These are phyloP conservation scores for Blastocladiella emersonii DNA, from an alignment of 371 early-diverging fungal species.

Conservation along the genomic window DNA sequence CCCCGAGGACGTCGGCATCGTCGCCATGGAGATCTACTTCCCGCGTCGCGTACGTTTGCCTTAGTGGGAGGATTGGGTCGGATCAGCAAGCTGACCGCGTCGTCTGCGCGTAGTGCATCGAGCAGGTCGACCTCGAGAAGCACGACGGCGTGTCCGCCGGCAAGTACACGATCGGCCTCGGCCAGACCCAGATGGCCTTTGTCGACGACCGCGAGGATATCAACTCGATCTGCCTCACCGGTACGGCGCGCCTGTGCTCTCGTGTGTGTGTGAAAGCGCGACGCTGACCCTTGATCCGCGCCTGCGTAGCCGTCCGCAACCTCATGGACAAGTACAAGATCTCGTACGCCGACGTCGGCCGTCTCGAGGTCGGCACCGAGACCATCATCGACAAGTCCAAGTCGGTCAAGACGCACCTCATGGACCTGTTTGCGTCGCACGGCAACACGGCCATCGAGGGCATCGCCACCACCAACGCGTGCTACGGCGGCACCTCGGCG, in stretches of 20 bases:
- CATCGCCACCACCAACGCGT: conserved; percentile 94
- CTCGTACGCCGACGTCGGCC: conserved; percentile 69
- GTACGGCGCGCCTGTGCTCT: conserved; percentile 24
- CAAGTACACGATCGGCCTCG: conserved; percentile 95
- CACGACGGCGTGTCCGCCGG: conserved; percentile 87
- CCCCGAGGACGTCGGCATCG: conserved; percentile 78
- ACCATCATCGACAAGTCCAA: conserved; percentile 97
- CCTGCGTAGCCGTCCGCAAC: conserved; percentile 60
- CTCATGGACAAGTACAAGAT: conserved; percentile 86
- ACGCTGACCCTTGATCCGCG: background rate
- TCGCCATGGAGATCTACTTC: conserved; percentile 87
- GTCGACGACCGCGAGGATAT: conserved; percentile 94
- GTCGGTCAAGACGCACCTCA: conserved; percentile 88
- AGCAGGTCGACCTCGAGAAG: conserved; percentile 31
- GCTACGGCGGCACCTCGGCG: conserved; percentile 95
- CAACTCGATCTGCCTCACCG: conserved; percentile 79
- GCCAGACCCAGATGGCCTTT: conserved; percentile 88
- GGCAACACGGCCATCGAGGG: conserved; percentile 91
- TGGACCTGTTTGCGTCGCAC: conserved; percentile 80
- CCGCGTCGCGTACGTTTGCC: conserved; percentile 53
- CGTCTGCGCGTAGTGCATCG: conserved; percentile 3
- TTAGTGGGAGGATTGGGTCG: conserved; percentile 1
- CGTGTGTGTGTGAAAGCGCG: conserved; percentile 7
- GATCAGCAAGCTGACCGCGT: background rate
- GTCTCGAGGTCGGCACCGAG: conserved; percentile 97